Percentiles rank a stretch among this genome's conserved stretches.
These are phyloP conservation scores for Didymella sp. DNA, from an alignment of 2,329 filamentous ascomycete species.

Conservation along the genomic window DNA sequence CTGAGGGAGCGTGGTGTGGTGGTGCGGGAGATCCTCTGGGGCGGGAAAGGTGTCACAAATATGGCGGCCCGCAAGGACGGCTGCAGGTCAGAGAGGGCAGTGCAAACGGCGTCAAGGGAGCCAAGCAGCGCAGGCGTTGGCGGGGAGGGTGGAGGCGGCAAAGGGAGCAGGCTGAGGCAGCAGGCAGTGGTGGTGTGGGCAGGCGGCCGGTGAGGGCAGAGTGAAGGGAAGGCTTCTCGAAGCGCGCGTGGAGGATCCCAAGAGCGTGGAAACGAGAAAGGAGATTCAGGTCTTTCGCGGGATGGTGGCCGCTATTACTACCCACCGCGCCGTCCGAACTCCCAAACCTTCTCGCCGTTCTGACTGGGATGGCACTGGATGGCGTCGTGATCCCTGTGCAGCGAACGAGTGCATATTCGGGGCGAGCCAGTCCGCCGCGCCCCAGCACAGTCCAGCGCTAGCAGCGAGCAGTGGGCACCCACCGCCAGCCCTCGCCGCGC, in stretches of 20 bases:
- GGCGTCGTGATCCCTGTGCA: constrained; percentile 29
- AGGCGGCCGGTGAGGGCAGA: constrained; percentile 1
- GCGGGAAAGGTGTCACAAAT: constrained; percentile 43
- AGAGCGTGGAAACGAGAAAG: constrained; percentile 45
- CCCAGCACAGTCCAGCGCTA: neutral
- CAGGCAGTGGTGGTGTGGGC: constrained; percentile 1
- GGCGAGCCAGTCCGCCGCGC: constrained; percentile 24
- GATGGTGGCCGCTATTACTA: constrained; percentile 42
- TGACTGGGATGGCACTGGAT: constrained; percentile 28
- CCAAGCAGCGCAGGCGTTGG: constrained; percentile 11
- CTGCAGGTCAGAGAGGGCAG: constrained; percentile 39
- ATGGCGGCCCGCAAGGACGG: constrained; percentile 42
- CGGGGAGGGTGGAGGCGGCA: constrained; percentile 12
- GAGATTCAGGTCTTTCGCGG: constrained; percentile 44
- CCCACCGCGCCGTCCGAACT: constrained; percentile 36
- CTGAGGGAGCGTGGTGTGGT: constrained; percentile 21
- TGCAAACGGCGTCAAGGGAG: constrained; percentile 17
- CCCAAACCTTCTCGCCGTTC: constrained; percentile 38
- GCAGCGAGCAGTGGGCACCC: neutral
- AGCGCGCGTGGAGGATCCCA: constrained; percentile 42
- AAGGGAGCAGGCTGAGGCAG: neutral
- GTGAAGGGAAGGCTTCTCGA: constrained; percentile 37
- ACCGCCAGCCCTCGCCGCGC: constrained; percentile 2
- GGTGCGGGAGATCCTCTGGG: constrained; percentile 35
- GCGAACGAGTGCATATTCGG: constrained; percentile 32